A percentile compares a stretch with the other conserved stretches of the same genome.
Evolutionary conservation across 2,329 filamentous ascomycete genomes (phyloP).

Genomic region (Ophiostoma fasciatum): DNA sequence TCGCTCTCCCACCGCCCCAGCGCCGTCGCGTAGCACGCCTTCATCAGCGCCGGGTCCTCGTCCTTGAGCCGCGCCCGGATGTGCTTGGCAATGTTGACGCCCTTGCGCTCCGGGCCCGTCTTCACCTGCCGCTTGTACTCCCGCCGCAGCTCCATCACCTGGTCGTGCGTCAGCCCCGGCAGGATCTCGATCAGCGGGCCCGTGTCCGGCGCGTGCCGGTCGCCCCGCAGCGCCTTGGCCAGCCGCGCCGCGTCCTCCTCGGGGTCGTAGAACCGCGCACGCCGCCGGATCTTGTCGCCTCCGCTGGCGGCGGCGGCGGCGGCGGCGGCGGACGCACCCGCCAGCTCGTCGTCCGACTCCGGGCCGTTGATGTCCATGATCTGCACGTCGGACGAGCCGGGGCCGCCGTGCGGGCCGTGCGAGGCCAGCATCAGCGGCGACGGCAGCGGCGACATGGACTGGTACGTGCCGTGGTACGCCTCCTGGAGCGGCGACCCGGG

Average conservation of each 20-base stretch:
- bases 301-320: no score
- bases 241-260: constrained; percentile 63
- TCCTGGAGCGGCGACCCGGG: constrained; percentile 78
- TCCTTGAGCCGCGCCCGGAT: constrained; percentile 65
- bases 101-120: constrained; percentile 54
- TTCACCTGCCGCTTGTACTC: constrained; percentile 90
- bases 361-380: constrained; percentile 37
- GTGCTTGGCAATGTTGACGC: constrained; percentile 76
- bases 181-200: constrained; percentile 68
- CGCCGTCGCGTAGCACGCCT: constrained; percentile 79
- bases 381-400: constrained; percentile 14
- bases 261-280: constrained; percentile 72
- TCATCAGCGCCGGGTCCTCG: constrained; percentile 63
- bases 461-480: constrained; percentile 85
- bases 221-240: constrained; percentile 57
- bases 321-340: constrained; percentile 16
- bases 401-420: constrained; percentile 37
- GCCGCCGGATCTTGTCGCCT: constrained; percentile 33
- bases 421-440: constrained; percentile 53
- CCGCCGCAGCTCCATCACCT: constrained; percentile 69
- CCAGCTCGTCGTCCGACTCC: constrained; percentile 29
- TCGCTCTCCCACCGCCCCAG: constrained; percentile 86
- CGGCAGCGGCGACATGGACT: constrained; percentile 89
- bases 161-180: constrained; percentile 70
- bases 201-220: constrained; percentile 47